Base-by-base conservation (phyloP, 768 basidiomycete species). In the Trametes maxima region DNA sequence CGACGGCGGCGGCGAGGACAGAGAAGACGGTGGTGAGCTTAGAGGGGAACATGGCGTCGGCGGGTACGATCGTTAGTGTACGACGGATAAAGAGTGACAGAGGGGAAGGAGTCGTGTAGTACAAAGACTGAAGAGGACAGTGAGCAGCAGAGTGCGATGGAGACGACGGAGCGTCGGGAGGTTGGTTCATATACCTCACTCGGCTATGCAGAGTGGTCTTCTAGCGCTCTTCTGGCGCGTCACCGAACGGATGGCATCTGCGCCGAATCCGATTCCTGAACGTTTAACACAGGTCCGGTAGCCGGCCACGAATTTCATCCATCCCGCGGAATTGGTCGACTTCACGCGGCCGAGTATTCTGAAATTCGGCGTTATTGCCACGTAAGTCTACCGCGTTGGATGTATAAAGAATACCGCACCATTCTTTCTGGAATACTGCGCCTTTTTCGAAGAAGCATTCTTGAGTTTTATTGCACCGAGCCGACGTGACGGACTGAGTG, bases 1-100 rank as follows among this genome's bases (percentile, higher is more conserved):
- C 60, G 58, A 77, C 40, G 51, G 78, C 64, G 64, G 74, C 63
- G 51, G 69, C 73, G 67, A 79, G 62, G 51, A 49, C 59, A 19
- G 63, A 53, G 25, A 61, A 54, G 61, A 62, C 50, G 5, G 57
- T 40, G 64, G 64, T 40, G 60, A 67, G 48, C 55, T 56, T 64
- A n/a, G 58, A 37, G 57, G 64, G 54, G 61, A 68, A 61, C 55
- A 65, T 62, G 46, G 36, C 54, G 50, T 24, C 39, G 37, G 19
- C n/a, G 37, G 54, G 17, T 35, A 35, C 28, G 45, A 54, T 56
- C 59, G 59, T 56, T 39, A 59, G 54, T 21, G 54, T 55, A 21
- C 36, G 54, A 54, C 36, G 42, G 48, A 22, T 22, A 64, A 56
- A 21, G 63, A 64, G 40, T 49, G 63, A 56, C 49, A 33, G 54